Evolutionary conservation across 768 basidiomycete genomes (phyloP).

Genomic region (Lactarius vividus): DNA sequence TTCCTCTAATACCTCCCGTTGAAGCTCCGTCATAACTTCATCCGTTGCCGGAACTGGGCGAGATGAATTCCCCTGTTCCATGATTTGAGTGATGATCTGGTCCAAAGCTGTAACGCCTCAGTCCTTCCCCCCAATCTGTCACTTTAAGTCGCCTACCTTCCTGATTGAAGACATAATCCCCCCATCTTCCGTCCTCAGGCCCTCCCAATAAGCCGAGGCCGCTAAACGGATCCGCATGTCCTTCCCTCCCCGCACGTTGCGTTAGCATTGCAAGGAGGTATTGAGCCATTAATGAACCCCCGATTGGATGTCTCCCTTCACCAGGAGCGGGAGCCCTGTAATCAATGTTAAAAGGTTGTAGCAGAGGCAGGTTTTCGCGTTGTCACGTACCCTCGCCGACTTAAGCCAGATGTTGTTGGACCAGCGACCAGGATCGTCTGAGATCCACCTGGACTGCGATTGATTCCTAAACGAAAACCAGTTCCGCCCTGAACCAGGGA

Average conservation of each 20-base stretch:
- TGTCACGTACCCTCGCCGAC: conserved; percentile 26
- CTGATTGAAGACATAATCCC: conserved; percentile 91
- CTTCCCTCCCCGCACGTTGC: conserved; percentile 39
- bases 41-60: conserved; percentile 85
- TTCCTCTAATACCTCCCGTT: conserved; percentile 57
- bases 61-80: conserved; percentile 73
- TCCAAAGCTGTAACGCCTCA: conserved; percentile 55
- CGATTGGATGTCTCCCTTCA: conserved; percentile 40
- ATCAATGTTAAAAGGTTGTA: conserved; percentile 32
- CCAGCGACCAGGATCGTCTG: conserved; percentile 41
- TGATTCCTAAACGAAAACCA: conserved; percentile 40
- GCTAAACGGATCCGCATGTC: conserved; percentile 46
- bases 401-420: conserved; percentile 32
- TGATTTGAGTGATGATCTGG: conserved; percentile 81
- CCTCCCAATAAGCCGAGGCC: conserved; percentile 34
- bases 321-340: conserved; percentile 34
- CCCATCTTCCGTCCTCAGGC: conserved; percentile 60
- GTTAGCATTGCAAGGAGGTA: conserved; percentile 65
- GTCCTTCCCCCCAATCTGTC: neutral
- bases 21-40: conserved; percentile 67
- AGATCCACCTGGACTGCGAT: conserved; percentile 33
- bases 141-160: conserved; percentile 54
- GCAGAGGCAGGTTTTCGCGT: conserved; percentile 17
- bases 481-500: conserved; percentile 28
- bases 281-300: conserved; percentile 65